Conservation (phyloP, 1,139 yeast species). For the Taphrina communis region DNA sequence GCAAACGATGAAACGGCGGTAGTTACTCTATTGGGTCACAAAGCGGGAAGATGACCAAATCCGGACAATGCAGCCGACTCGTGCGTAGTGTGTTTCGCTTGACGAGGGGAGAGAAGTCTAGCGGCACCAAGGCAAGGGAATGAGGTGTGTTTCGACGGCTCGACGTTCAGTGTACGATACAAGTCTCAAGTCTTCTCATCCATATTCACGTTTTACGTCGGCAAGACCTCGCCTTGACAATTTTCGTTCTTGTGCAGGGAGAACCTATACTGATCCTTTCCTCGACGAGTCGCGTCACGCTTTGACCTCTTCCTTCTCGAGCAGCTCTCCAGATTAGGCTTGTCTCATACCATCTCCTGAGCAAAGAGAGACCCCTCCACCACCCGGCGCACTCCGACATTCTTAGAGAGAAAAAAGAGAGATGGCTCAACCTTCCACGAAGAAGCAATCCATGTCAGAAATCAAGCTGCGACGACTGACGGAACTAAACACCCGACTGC, state of each 20-base stretch:
- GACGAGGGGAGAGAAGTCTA: too few species aligned
- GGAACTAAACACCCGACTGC: slow-evolving; percentile 44
- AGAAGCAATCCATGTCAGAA: slow-evolving; percentile 45
- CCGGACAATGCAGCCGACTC: background rate
- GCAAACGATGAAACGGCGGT: background rate
- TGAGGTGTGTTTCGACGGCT: background rate
- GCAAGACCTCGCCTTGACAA: background rate
- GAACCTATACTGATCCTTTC: background rate
- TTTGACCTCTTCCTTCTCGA: slow-evolving; percentile 6
- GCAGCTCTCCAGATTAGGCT: background rate
- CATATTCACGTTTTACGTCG: background rate
- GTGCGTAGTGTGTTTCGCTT: background rate
- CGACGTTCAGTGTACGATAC: slow-evolving; percentile 4
- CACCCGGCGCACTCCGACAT: background rate
- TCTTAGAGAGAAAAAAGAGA: too few species aligned
- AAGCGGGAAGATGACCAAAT: background rate
- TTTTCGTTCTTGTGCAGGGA: background rate
- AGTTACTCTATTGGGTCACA: background rate
- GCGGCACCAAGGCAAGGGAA: background rate
- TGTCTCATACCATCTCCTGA: background rate
- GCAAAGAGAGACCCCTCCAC: background rate
- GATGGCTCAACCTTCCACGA: slow-evolving; percentile 40
- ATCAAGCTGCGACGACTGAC: slow-evolving; percentile 45
- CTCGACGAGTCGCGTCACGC: background rate
- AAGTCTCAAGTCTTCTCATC: background rate